phyloP scores from a whole-genome alignment of 2,329 filamentous ascomycete genomes.

The Curvularia spicifera region DNA sequence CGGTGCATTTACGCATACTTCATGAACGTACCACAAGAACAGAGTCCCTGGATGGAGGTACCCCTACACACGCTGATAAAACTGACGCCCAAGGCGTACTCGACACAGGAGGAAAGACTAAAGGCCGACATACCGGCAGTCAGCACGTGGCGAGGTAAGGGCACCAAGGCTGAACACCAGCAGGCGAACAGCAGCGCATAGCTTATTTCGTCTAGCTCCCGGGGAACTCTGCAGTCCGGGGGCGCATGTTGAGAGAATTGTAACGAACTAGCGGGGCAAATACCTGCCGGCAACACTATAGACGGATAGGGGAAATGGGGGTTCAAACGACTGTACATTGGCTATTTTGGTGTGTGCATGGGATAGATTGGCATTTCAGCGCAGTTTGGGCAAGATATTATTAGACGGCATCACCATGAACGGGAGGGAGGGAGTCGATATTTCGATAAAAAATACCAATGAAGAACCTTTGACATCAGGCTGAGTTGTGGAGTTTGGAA shows the following conservation, averaged over 20 bases:
- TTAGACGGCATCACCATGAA: slow-evolving; percentile 12
- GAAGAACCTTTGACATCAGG: neutral
- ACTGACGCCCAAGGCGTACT: slow-evolving; percentile 91
- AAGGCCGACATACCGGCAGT: slow-evolving; percentile 94
- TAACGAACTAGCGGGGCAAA: slow-evolving; percentile 7
- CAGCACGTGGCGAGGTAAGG: slow-evolving; percentile 94
- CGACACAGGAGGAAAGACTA: slow-evolving; percentile 86
- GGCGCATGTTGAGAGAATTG: slow-evolving; percentile 10
- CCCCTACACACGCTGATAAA: slow-evolving; percentile 96
- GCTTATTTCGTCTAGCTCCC: slow-evolving; percentile 24
- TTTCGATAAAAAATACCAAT: slow-evolving; percentile 1
- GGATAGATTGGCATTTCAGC: slow-evolving; percentile 18
- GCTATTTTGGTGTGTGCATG: slow-evolving; percentile 10
- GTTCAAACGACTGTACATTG: slow-evolving; percentile 4
- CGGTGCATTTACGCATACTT: slow-evolving; percentile 99
- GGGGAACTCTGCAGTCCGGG: slow-evolving; percentile 13
- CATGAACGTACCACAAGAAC: slow-evolving; percentile 92
- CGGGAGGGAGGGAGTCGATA: slow-evolving; percentile 1
- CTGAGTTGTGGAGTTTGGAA: neutral
- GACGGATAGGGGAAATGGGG: neutral
- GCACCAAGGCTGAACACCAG: slow-evolving; percentile 88
- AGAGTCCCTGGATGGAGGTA: slow-evolving; percentile 98
- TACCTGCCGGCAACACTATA: slow-evolving; percentile 1
- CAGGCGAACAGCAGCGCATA: slow-evolving; percentile 38
- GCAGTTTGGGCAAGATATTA: slow-evolving; percentile 15